Evolutionary conservation across 2,329 filamentous ascomycete species (phyloP).

Genomic region (Mycogone perniciosa): DNA sequence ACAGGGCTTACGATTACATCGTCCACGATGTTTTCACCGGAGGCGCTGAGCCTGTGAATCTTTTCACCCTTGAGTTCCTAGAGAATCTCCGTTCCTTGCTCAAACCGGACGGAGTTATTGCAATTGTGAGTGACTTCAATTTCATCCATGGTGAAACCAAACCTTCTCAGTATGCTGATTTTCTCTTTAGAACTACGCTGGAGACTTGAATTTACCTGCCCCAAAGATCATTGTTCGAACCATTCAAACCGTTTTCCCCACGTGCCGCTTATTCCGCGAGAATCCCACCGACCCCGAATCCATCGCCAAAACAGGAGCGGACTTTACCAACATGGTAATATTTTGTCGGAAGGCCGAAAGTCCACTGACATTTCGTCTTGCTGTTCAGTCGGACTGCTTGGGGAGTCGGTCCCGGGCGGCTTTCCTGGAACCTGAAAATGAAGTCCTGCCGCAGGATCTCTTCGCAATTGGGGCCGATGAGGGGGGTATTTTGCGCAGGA

Average conservation of each 20-base stretch:
- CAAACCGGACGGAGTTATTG: slow-evolving; percentile 72
- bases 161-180: slow-evolving; percentile 14
- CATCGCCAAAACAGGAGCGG: slow-evolving; percentile 44
- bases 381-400: slow-evolving; percentile 60
- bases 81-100: slow-evolving; percentile 63
- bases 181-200: slow-evolving; percentile 74
- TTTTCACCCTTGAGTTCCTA: slow-evolving; percentile 86
- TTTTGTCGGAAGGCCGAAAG: slow-evolving; percentile 69
- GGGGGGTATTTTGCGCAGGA: slow-evolving; percentile 51
- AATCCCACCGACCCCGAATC: slow-evolving; percentile 45
- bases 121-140: slow-evolving; percentile 58
- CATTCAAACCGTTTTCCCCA: slow-evolving; percentile 75
- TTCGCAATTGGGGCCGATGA: slow-evolving; percentile 32
- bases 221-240: slow-evolving; percentile 76
- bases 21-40: slow-evolving; percentile 98
- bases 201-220: slow-evolving; percentile 71
- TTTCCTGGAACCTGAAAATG: slow-evolving; percentile 66
- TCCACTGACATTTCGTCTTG: slow-evolving; percentile 58
- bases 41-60: slow-evolving; percentile 78
- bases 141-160: neutral
- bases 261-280: slow-evolving; percentile 88
- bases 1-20: slow-evolving; percentile 74
- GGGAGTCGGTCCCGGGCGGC: slow-evolving; percentile 62
- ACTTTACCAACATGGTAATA: slow-evolving; percentile 95
- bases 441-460: slow-evolving; percentile 53